Percentiles rank a stretch among this genome's conserved stretches.
Conservation (phyloP, 306 rosid genomes). For the Trifolium repens region DNA sequence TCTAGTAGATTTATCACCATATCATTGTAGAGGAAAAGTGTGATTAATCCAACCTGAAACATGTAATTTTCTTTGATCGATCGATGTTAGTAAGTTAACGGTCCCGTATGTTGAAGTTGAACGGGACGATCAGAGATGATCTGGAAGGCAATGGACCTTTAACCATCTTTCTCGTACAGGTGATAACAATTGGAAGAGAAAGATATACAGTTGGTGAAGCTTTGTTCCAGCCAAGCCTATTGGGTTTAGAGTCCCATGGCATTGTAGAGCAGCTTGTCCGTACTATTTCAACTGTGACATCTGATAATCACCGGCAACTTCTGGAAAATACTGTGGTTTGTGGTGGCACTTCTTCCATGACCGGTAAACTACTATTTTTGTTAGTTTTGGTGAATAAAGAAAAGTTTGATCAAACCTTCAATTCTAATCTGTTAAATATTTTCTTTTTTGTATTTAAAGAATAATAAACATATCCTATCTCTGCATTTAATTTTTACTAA, state of each 20-base stretch:
- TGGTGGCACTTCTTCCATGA: conserved; percentile 90
- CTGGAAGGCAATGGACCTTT: conserved; percentile 20
- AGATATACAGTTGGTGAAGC: conserved; percentile 93
- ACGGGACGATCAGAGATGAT: background rate
- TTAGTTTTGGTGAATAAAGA: conserved; percentile 5
- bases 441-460: conserved; percentile 3
- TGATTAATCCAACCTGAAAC: conserved; percentile 5
- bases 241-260: conserved; percentile 94
- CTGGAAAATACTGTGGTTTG: conserved; percentile 94
- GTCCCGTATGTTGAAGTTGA: conserved; percentile 5
- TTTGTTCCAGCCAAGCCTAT: conserved; percentile 82
- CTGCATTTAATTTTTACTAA: conserved; percentile 22
- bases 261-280: conserved; percentile 99
- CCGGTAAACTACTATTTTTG: conserved; percentile 55
- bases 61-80: conserved; percentile 17
- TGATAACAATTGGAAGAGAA: conserved; percentile 85
- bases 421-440: background rate
- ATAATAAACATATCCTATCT: conserved; percentile 8
- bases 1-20: background rate
- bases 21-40: background rate
- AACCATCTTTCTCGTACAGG: conserved; percentile 50
- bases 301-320: conserved; percentile 94
- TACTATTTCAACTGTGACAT: conserved; percentile 86
- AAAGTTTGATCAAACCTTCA: conserved; percentile 13
- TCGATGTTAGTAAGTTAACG: background rate